A percentile compares a stretch with the other conserved stretches of the same genome.
Conservation (phyloP, 805 yeast genomes). For the Suhomyces emberorum region DNA sequence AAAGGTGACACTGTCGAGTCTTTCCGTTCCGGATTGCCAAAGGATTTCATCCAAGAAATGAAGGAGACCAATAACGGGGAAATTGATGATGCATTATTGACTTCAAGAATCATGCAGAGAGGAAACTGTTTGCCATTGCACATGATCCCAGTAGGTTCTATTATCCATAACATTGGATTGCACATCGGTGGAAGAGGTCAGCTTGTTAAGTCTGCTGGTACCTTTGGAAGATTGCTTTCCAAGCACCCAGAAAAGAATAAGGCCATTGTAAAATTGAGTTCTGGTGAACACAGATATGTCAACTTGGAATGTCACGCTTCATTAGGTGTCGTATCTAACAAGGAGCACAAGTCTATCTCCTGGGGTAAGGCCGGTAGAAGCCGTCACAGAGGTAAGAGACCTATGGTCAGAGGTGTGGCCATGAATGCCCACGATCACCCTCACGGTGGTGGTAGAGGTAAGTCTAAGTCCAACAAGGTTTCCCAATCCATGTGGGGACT, state of each 20-base stretch:
- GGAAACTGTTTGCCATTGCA: constrained; percentile 93
- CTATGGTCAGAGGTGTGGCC: constrained; percentile 96
- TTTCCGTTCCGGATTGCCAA: constrained; percentile 84
- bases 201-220: constrained; percentile 91
- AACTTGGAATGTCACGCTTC: constrained; percentile 88
- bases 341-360: constrained; percentile 83
- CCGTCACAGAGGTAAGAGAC: constrained; percentile 90
- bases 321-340: constrained; percentile 86
- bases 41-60: constrained; percentile 72
- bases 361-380: constrained; percentile 97
- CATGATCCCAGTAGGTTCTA: constrained; percentile 93
- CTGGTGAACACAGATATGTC: constrained; percentile 93
- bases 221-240: constrained; percentile 83
- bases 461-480: constrained; percentile 90
- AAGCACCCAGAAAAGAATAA: constrained; percentile 66
- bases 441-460: constrained; percentile 99
- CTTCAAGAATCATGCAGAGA: constrained; percentile 81
- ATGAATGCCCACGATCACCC: constrained; percentile 98
- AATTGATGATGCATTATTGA: constrained; percentile 85
- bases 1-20: constrained; percentile 90
- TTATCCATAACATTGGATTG: constrained; percentile 84
- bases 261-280: constrained; percentile 78
- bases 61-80: constrained; percentile 60
- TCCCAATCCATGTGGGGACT: constrained; percentile 97
- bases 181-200: constrained; percentile 71